A percentile compares a stretch with the other conserved stretches of the same genome.
phyloP scores from a whole-genome alignment of 2,329 filamentous ascomycete species.

The Epicoccum sorghinum region DNA sequence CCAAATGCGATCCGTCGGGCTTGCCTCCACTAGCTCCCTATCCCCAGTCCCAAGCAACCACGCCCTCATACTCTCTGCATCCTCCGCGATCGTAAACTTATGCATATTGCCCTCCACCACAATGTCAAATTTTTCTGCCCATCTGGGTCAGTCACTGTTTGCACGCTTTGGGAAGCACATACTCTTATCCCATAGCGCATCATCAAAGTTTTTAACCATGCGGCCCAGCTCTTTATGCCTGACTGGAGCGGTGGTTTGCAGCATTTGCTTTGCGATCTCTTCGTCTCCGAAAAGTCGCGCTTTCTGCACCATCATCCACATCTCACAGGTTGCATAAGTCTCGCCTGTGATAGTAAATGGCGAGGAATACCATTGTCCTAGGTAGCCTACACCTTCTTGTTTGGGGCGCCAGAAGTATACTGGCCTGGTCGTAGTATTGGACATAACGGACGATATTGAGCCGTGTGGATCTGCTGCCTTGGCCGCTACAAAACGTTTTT shows the following conservation, averaged over 20 bases:
- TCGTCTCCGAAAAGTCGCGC: conserved; percentile 52
- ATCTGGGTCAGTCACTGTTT: not conserved
- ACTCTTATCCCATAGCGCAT: conserved; percentile 57
- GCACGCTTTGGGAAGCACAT: not conserved
- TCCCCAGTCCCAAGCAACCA: conserved; percentile 64
- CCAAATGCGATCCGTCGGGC: conserved; percentile 67
- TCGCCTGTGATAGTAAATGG: conserved; percentile 50
- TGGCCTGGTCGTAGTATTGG: conserved; percentile 2
- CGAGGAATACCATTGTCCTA: conserved; percentile 68
- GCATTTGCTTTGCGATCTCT: conserved; percentile 55
- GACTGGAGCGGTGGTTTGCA: conserved; percentile 54
- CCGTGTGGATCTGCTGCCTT: too few relatives aligned
- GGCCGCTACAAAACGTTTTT: too few relatives aligned
- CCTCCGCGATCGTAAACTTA: conserved; percentile 61
- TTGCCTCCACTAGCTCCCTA: conserved; percentile 61
- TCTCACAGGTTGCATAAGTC: conserved; percentile 50
- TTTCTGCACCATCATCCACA: conserved; percentile 59
- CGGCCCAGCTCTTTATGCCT: conserved; percentile 63
- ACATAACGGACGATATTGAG: too few relatives aligned
- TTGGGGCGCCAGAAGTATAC: conserved; percentile 39
- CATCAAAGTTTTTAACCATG: conserved; percentile 59
- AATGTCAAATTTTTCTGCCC: conserved; percentile 57
- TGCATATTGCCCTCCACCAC: conserved; percentile 64
- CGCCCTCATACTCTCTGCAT: conserved; percentile 53
- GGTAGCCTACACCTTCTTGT: conserved; percentile 54